Percentiles rank a stretch among this genome's conserved stretches.
These are phyloP conservation scores for Quercus berberidifolia DNA, from an alignment of 306 rosid species.

Conservation along the genomic window DNA sequence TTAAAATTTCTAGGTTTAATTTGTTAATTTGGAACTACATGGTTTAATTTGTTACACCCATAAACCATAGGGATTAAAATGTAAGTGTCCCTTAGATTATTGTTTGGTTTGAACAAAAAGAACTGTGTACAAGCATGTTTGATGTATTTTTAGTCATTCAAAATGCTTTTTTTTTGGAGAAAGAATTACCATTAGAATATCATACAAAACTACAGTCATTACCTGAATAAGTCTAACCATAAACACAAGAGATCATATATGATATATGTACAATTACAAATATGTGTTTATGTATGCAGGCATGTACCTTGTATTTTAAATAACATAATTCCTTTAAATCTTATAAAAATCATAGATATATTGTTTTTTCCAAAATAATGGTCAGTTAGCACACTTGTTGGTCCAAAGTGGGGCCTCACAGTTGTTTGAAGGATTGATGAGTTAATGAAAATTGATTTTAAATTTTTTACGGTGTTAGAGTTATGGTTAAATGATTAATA, in stretches of 20 bases:
- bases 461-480: too few relatives aligned
- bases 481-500: too few relatives aligned
- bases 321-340: background rate
- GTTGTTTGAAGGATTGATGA: background rate
- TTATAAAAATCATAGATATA: background rate
- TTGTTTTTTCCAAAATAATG: background rate
- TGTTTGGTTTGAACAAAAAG: background rate
- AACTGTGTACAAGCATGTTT: background rate
- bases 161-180: background rate
- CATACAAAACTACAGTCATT: background rate
- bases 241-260: background rate
- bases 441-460: background rate
- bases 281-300: background rate
- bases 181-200: background rate
- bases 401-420: background rate
- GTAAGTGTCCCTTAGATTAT: background rate
- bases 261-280: background rate
- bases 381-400: background rate
- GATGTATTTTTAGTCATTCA: background rate
- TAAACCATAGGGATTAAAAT: too few relatives aligned
- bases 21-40: too few relatives aligned
- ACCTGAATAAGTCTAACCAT: background rate
- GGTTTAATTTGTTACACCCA: too few relatives aligned
- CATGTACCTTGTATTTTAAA: background rate
- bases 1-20: too few relatives aligned